A percentile compares a stretch with the other conserved stretches of the same genome.
phyloP scores from a whole-genome alignment of 176 grass and related monocot species.

The Guadua angustifolia region DNA sequence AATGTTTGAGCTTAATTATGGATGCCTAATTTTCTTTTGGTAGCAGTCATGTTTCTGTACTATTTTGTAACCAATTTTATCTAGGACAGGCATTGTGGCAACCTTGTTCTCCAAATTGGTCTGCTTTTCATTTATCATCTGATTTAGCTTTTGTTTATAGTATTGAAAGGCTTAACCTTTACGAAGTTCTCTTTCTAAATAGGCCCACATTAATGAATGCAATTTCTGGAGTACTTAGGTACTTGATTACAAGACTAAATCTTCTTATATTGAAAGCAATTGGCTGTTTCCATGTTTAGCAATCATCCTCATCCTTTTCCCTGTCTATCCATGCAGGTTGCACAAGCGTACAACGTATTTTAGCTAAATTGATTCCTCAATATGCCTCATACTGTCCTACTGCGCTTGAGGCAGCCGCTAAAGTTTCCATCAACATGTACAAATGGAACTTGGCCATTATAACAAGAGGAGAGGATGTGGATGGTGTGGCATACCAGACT shows the following conservation, averaged over 20 bases:
- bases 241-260: conserved; percentile 19
- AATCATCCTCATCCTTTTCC: conserved; percentile 42
- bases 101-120: conserved; percentile 31
- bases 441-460: conserved; percentile 74
- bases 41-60: conserved; percentile 24
- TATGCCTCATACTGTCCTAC: conserved; percentile 84
- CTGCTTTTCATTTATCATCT: conserved; percentile 14
- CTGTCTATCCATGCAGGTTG: conserved; percentile 58
- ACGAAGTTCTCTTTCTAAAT: conserved; percentile 1
- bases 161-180: background rate
- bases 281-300: conserved; percentile 27
- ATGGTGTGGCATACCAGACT: conserved; percentile 64
- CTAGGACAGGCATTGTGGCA: background rate
- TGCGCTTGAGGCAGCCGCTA: conserved; percentile 81
- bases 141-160: conserved; percentile 20
- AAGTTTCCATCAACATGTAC: conserved; percentile 91
- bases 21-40: background rate
- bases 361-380: conserved; percentile 87
- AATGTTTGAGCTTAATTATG: background rate
- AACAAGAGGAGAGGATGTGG: conserved; percentile 59
- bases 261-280: conserved; percentile 24
- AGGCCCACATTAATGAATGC: background rate
- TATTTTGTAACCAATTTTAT: conserved; percentile 4
- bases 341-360: conserved; percentile 67
- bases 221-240: background rate